Evolutionary conservation across 176 grass and related monocot species (phyloP).

Genomic region (Aechmea fasciata): DNA sequence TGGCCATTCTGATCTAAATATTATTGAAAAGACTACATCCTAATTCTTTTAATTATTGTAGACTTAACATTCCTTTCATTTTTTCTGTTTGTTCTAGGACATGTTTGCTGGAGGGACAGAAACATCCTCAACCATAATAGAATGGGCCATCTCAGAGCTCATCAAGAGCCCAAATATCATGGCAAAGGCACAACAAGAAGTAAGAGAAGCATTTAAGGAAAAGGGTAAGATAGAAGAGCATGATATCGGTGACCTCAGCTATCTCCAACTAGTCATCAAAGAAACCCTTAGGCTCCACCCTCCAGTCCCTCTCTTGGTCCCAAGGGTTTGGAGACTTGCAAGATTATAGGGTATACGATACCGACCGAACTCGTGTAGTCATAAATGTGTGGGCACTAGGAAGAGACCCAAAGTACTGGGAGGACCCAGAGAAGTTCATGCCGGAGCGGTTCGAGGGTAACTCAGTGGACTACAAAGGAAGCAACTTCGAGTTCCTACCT

Average conservation of each 20-base stretch:
- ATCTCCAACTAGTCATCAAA: conserved; percentile 45
- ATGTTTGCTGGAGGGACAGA: conserved; percentile 40
- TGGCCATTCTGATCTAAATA: too few relatives aligned
- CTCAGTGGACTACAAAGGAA: conserved; percentile 26
- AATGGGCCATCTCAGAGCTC: conserved; percentile 53
- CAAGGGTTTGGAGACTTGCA: conserved; percentile 29
- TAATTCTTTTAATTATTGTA: too few relatives aligned
- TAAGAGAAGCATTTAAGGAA: conserved; percentile 24
- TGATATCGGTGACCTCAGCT: conserved; percentile 15
- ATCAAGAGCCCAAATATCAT: conserved; percentile 28
- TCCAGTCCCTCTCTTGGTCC: conserved; percentile 41
- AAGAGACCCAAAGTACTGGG: not conserved
- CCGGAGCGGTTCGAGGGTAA: not conserved
- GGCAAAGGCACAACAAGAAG: conserved; percentile 35
- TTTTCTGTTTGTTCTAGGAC: too few relatives aligned
- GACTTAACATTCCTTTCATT: too few relatives aligned
- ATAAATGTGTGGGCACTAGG: conserved; percentile 47
- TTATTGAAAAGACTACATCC: too few relatives aligned
- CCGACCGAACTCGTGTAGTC: conserved; percentile 26
- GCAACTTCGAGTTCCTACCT: conserved; percentile 35
- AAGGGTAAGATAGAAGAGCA: conserved; percentile 16
- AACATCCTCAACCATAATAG: conserved; percentile 41
- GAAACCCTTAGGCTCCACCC: conserved; percentile 52
- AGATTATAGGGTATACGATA: conserved; percentile 39
- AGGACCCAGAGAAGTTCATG: not conserved